These are phyloP conservation scores for Protomyces gravidus DNA, from an alignment of 1,139 yeast genomes.

Conservation along the genomic window DNA sequence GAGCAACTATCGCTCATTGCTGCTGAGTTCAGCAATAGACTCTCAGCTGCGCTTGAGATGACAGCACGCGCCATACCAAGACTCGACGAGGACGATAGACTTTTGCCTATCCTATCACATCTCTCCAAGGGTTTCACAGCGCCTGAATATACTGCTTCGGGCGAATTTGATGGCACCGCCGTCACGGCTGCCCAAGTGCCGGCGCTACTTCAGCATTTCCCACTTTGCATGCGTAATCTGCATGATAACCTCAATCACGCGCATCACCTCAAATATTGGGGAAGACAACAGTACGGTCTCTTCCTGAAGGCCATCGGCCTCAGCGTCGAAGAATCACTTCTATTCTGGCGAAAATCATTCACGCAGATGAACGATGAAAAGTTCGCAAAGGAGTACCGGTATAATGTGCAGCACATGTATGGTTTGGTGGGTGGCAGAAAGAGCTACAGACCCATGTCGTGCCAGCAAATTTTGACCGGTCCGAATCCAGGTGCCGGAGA, in stretches of 20 bases:
- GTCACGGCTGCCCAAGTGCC: constrained; percentile 64
- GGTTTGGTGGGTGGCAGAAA: constrained; percentile 88
- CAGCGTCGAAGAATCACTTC: constrained; percentile 77
- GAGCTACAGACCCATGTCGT: constrained; percentile 81
- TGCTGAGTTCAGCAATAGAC: constrained; percentile 59
- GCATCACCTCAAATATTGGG: constrained; percentile 74
- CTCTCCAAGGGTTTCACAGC: constrained; percentile 62
- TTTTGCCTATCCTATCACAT: constrained; percentile 76
- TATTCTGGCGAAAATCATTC: constrained; percentile 77
- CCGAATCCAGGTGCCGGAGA: constrained; percentile 72
- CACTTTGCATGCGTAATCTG: constrained; percentile 72
- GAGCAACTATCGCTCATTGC: constrained; percentile 65
- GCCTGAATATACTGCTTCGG: constrained; percentile 38
- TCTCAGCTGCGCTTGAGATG: constrained; percentile 53
- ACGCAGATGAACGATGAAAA: constrained; percentile 64
- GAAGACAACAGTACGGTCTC: constrained; percentile 77
- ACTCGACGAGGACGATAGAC: constrained; percentile 85
- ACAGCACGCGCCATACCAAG: constrained; percentile 80
- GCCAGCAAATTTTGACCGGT: constrained; percentile 62
- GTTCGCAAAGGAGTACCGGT: constrained; percentile 80
- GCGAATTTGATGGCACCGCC: constrained; percentile 41
- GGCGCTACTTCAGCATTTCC: constrained; percentile 61
- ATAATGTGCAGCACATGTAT: constrained; percentile 80
- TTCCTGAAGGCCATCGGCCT: constrained; percentile 87
- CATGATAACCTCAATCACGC: constrained; percentile 56